Percentiles rank a stretch among this genome's conserved stretches.
Evolutionary conservation across 345 rosid genomes (phyloP).

Genomic region (Corchorus olitorius): DNA sequence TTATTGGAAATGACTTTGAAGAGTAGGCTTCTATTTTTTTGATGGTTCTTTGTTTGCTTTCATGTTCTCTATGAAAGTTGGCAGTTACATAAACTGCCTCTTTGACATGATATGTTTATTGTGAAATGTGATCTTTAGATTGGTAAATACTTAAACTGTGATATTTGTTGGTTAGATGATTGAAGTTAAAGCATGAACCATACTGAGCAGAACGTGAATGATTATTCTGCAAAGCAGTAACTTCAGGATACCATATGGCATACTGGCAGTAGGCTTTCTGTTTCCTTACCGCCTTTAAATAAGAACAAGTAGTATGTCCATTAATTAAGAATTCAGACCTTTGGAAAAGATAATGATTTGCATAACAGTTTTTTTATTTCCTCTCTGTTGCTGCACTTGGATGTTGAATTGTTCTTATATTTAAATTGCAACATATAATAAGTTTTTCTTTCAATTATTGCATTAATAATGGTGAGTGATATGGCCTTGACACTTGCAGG

Average conservation of each 20-base stretch:
- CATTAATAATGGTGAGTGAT: constrained; percentile 8
- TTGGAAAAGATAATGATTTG: not conserved
- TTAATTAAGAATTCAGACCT: not conserved
- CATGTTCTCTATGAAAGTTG: not conserved
- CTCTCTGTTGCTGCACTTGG: not conserved
- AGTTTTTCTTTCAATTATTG: constrained; percentile 3
- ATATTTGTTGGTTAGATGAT: not conserved
- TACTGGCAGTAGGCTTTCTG: not conserved
- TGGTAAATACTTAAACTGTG: not conserved
- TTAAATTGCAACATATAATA: not conserved
- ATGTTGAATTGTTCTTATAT: not conserved
- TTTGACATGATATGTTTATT: not conserved
- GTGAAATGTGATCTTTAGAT: not conserved
- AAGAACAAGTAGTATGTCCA: not conserved
- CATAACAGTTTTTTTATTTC: not conserved
- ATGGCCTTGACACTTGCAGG: constrained; percentile 54
- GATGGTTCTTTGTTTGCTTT: not conserved
- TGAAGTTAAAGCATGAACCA: not conserved
- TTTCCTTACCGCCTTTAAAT: not conserved
- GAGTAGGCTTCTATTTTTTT: too few relatives aligned
- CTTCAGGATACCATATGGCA: not conserved
- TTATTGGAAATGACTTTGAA: too few relatives aligned
- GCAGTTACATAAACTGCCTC: not conserved
- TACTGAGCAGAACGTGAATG: not conserved
- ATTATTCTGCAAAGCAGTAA: not conserved